Base-by-base conservation (phyloP, 2,329 filamentous ascomycete genomes). In the Remersonia thermophila region DNA sequence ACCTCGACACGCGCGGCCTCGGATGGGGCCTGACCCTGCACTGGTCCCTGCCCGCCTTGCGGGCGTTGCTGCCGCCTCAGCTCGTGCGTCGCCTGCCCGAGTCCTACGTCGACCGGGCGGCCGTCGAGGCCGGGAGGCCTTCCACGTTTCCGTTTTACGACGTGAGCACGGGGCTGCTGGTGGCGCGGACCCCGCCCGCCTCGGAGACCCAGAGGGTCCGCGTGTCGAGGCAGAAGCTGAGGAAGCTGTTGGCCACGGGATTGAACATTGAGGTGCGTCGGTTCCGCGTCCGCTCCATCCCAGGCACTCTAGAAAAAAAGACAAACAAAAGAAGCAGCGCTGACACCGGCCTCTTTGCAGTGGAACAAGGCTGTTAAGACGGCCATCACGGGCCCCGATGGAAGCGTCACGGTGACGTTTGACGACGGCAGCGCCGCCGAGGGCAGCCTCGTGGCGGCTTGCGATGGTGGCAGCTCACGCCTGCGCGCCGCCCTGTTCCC, bases 1-100 rank as follows among this genome's bases (percentile, higher is more conserved):
- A 66, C 28, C 57, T 68, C 29, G 57, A 53, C 38, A 60, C 60
- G 18, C 67, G 64, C 23, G 67, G 56, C 14, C 57, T 63, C 3
- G 73, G 75, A 42, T 80, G 74, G 77, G 76, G 73, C 3, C 57
- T 80, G 38, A 78, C 73, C 0, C 57, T 80, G 38, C 71, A 78
- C 49, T 80, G 73, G 73, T 71, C 69, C 4, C 60, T 77, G 8
- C 60, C 66, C 0, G 61, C 60, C 2, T 56, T 79, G 28, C 59
- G 66, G 30, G 50, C 58, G 7, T 57, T 77, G 15, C 56, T 79
- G 18, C 67, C 72, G 0, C 49, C 59, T 0, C 54, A 65, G 10
- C 52, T 75, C 6, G 50, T 63, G 3, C 48, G 50, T 2, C 59
- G 61, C 0, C 52, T 76, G 2, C 59, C 63, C 1, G 63, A 68